Conservation (phyloP, 1,139 yeast species). For the Zygoascus sp. region DNA sequence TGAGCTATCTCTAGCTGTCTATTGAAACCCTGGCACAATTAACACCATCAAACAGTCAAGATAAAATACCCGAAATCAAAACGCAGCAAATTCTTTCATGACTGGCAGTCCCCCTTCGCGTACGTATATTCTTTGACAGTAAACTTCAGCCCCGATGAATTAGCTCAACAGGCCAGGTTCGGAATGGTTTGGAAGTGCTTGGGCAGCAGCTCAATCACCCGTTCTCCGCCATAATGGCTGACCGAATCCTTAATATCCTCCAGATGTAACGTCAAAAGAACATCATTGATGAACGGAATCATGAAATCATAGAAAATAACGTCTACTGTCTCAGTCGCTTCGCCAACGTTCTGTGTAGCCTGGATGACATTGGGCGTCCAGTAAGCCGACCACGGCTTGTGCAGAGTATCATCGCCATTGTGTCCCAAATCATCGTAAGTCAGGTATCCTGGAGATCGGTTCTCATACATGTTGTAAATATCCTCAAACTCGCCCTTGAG, state of each 20-base stretch:
- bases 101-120: too few species aligned
- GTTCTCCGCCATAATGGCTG: constrained; percentile 46
- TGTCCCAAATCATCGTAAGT: constrained; percentile 79
- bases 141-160: not conserved
- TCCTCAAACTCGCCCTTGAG: constrained; percentile 3
- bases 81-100: too few species aligned
- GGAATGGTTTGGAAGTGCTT: constrained; percentile 22
- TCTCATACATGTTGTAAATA: constrained; percentile 9
- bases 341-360: constrained; percentile 35
- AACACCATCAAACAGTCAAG: too few species aligned
- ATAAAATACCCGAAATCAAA: too few species aligned
- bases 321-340: constrained; percentile 46
- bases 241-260: constrained; percentile 22
- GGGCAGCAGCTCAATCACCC: constrained; percentile 46
- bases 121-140: too few species aligned
- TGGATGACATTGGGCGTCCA: constrained; percentile 76
- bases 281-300: constrained; percentile 56
- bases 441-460: constrained; percentile 55
- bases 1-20: too few species aligned
- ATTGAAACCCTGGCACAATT: too few species aligned
- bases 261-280: constrained; percentile 39
- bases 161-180: not conserved
- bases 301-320: constrained; percentile 77
- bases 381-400: constrained; percentile 54
- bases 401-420: constrained; percentile 87